Base-by-base conservation (phyloP, 179 eudicot genomes). In the Beta corolliflora region DNA sequence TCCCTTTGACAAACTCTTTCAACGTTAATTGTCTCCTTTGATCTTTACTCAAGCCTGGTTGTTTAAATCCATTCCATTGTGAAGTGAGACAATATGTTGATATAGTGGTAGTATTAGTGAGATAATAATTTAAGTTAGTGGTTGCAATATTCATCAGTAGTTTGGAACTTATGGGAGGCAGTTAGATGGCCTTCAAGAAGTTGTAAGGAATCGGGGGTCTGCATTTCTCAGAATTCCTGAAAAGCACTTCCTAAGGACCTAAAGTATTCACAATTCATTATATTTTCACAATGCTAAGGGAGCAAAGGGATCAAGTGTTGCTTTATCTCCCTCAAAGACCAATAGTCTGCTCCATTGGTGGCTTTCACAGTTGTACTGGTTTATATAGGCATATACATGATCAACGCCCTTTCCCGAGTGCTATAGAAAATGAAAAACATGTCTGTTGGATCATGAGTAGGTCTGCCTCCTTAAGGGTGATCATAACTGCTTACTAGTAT, bases 21-120 rank as follows among this genome's bases (percentile, higher is more conserved):
- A 19, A 74, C 56, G 13, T 76, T 77, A 19, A n/a, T 81, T 73
- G 50, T 69, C 44, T 5, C 31, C 9, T 59, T n/a, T 36, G 58
- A 69, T 78, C 19, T 75, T 41, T 16, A 48, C 60, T 16, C 23
- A 23, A 63, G 25, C 10, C 46, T 77, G 11, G 14, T 14, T 13
- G n/a, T 61, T 44, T 16, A 45, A 60, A 45, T 60, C 70, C 56
- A 23, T 29, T 13, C 31, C 15, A 50, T n/a, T 21, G 2, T 44
- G 55, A 45, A 61, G 23, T 48, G 45, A 63, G 71, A 63, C 52
- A 4, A 13, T n/a, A 55, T 55, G 4, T 73, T 55, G 75, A 16
- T 45, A 25, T 73, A 5, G n/a, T 31, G 5, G 1, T 31, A 14
- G 29, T 73, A 29, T 29, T 45, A 15, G 8, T 29, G 59, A 21